Conservation (phyloP, 768 basidiomycete genomes). For the Lactifluus hygrophoroides region DNA sequence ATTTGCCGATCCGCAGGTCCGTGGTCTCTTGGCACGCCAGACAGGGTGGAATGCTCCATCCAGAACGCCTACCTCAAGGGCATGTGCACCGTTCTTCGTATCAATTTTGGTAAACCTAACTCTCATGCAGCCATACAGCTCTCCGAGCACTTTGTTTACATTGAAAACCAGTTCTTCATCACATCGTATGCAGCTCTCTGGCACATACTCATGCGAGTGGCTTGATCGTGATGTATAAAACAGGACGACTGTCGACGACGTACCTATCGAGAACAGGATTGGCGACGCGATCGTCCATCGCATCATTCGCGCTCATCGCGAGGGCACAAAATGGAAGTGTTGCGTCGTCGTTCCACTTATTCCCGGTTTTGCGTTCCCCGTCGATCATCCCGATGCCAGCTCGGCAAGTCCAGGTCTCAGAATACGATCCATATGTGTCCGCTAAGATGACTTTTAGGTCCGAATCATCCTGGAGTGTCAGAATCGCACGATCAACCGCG, state of each 20-base stretch:
- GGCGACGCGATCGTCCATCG: constrained; percentile 90
- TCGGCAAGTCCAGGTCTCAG: constrained; percentile 46
- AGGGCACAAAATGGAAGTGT: constrained; percentile 80
- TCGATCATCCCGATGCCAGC: constrained; percentile 89
- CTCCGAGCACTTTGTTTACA: constrained; percentile 97
- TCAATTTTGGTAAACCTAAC: background rate
- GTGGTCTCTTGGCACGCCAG: constrained; percentile 91
- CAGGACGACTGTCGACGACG: constrained; percentile 78
- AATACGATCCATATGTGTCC: background rate
- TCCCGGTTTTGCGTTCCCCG: constrained; percentile 88
- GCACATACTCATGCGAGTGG: background rate
- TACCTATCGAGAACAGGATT: constrained; percentile 85
- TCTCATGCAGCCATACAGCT: constrained; percentile 64
- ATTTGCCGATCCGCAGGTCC: constrained; percentile 92
- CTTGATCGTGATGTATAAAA: constrained; percentile 3
- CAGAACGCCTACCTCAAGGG: constrained; percentile 92
- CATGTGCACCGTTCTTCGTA: constrained; percentile 21
- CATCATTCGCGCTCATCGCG: constrained; percentile 79
- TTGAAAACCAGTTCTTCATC: constrained; percentile 93
- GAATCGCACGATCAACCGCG: constrained; percentile 79
- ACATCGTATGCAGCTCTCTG: constrained; percentile 53
- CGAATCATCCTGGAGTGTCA: constrained; percentile 96
- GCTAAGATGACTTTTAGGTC: constrained; percentile 40
- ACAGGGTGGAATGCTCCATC: constrained; percentile 81
- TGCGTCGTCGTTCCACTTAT: constrained; percentile 87